Percentiles rank a stretch among this genome's conserved stretches.
These are phyloP conservation scores for Lobosporangium transversale DNA, from an alignment of 192 early-diverging fungal species.

Conservation along the genomic window DNA sequence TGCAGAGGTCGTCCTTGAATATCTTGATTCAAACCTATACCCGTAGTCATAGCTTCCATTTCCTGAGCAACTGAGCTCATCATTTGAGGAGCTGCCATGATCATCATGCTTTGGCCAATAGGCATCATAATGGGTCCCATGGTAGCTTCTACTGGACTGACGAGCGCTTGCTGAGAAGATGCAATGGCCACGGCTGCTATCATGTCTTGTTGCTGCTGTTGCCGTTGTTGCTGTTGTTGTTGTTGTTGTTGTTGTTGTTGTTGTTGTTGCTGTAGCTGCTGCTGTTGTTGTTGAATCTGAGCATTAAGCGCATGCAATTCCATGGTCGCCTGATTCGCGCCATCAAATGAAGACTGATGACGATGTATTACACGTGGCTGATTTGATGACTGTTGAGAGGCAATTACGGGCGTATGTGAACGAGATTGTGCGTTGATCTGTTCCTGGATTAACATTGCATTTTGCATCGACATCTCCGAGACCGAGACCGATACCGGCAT, in stretches of 20 bases:
- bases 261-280: slow-evolving; percentile 6
- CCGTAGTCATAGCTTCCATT: slow-evolving; percentile 16
- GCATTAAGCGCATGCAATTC: slow-evolving; percentile 25
- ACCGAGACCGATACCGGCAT: slow-evolving; percentile 12
- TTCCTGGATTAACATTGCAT: slow-evolving; percentile 39
- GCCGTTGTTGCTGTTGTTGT: slow-evolving; percentile 28
- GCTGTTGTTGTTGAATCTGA: slow-evolving; percentile 47
- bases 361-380: slow-evolving; percentile 26
- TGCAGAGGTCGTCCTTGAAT: slow-evolving; percentile 16
- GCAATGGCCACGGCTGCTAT: slow-evolving; percentile 21
- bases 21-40: slow-evolving; percentile 18
- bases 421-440: slow-evolving; percentile 42
- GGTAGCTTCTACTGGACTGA: slow-evolving; percentile 25
- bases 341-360: slow-evolving; percentile 36
- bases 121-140: slow-evolving; percentile 32
- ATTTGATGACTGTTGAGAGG: slow-evolving; percentile 20
- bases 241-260: slow-evolving; percentile 20
- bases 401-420: slow-evolving; percentile 40
- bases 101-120: slow-evolving; percentile 15
- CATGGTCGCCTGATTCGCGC: slow-evolving; percentile 18
- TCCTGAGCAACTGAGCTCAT: slow-evolving; percentile 14
- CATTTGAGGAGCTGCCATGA: slow-evolving; percentile 13
- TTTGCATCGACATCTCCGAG: slow-evolving; percentile 20
- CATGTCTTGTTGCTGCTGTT: slow-evolving; percentile 31
- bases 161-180: slow-evolving; percentile 26